Conservation (phyloP, 192 early-diverging fungal genomes). For the Backusella circina region DNA sequence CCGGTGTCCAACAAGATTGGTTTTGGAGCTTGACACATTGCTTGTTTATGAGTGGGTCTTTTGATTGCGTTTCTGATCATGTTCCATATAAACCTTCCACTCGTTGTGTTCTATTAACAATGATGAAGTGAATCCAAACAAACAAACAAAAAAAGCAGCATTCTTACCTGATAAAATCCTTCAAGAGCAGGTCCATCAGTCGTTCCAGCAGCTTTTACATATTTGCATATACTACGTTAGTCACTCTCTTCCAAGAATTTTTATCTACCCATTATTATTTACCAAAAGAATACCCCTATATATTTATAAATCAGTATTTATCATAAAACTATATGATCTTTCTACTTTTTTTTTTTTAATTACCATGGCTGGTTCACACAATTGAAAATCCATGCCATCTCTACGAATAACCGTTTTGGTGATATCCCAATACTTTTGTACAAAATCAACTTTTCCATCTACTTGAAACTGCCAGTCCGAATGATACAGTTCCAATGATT, state of each 20-base stretch:
- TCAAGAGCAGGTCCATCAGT: constrained; percentile 46
- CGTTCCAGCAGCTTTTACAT: constrained; percentile 45
- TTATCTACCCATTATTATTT: background rate
- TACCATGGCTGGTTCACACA: constrained; percentile 31
- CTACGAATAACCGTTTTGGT: background rate
- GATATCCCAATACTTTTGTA: constrained; percentile 22
- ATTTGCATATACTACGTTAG: background rate
- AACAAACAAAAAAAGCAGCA: background rate
- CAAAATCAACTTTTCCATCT: constrained; percentile 17
- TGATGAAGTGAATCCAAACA: background rate
- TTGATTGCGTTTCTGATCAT: background rate
- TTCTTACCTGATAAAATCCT: constrained; percentile 17
- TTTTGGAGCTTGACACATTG: constrained; percentile 52
- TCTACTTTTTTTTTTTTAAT: background rate
- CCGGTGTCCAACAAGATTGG: constrained; percentile 54
- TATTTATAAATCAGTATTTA: constrained; percentile 24
- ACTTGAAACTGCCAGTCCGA: background rate
- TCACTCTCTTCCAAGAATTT: too few species aligned
- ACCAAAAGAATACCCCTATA: constrained; percentile 36
- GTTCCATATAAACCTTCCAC: constrained; percentile 16
- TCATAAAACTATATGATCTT: constrained; percentile 21
- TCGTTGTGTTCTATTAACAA: constrained; percentile 11
- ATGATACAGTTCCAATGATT: constrained; percentile 16
- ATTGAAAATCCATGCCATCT: background rate
- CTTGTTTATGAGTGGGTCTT: constrained; percentile 29